These are phyloP conservation scores for Globomyces pollinis-pini DNA, from an alignment of 192 early-diverging fungal species.

Conservation along the genomic window DNA sequence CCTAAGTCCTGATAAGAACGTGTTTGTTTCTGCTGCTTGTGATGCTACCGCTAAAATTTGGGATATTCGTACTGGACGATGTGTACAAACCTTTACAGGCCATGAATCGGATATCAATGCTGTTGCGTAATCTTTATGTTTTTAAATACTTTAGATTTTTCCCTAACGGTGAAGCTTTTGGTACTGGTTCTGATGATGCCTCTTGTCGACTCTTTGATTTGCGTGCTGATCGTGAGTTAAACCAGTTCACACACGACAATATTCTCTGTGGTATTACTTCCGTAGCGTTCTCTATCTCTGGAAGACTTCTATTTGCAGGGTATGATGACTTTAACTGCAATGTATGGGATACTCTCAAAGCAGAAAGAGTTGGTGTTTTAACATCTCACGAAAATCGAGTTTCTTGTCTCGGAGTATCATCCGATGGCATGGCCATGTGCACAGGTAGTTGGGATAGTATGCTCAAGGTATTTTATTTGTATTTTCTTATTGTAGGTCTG, in stretches of 20 bases:
- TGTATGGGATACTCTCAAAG: constrained; percentile 98
- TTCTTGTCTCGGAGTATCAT: constrained; percentile 90
- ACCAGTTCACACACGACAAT: constrained; percentile 96
- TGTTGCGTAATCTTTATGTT: constrained; percentile 63
- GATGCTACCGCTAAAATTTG: constrained; percentile 98
- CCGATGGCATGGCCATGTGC: constrained; percentile 96
- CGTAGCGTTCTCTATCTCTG: constrained; percentile 93
- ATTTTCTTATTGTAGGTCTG: not conserved
- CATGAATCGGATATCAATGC: constrained; percentile 99
- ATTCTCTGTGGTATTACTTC: constrained; percentile 98
- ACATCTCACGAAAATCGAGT: constrained; percentile 95
- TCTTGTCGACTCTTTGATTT: constrained; percentile 96
- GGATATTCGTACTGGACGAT: constrained; percentile 94
- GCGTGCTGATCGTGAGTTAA: constrained; percentile 95
- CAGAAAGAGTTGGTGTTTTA: constrained; percentile 87
- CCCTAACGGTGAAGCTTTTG: constrained; percentile 97
- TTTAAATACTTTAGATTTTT: constrained; percentile 65
- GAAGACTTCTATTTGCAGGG: constrained; percentile 93
- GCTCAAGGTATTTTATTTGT: constrained; percentile 69
- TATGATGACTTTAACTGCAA: constrained; percentile 99
- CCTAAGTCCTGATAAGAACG: constrained; percentile 83
- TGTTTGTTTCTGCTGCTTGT: constrained; percentile 98
- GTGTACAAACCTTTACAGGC: constrained; percentile 96
- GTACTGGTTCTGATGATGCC: constrained; percentile 97
- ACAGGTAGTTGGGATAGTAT: constrained; percentile 98